Conservation (phyloP, 2,329 filamentous ascomycete species). For the Colletotrichum simmondsii region DNA sequence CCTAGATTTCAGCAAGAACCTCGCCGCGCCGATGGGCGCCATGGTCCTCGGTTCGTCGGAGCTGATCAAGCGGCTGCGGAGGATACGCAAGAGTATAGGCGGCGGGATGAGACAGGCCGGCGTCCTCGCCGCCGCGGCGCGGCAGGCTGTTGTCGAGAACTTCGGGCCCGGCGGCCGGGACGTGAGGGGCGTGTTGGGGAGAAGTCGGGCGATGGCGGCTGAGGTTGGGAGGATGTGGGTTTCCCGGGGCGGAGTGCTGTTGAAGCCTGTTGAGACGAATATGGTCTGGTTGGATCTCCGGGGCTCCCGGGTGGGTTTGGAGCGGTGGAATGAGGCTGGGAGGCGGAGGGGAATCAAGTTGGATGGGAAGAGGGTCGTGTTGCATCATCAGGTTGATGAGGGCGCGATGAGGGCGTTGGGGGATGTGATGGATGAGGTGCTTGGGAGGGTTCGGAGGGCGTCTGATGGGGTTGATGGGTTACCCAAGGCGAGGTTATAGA, state of each 20-base stretch:
- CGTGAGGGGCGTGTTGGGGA: constrained; percentile 51
- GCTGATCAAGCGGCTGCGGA: constrained; percentile 75
- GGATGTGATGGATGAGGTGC: constrained; percentile 5
- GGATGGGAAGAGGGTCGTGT: constrained; percentile 23
- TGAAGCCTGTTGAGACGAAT: constrained; percentile 78
- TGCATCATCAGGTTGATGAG: constrained; percentile 30
- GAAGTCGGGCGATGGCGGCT: constrained; percentile 67
- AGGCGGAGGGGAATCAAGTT: constrained; percentile 8
- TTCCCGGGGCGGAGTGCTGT: constrained; percentile 69
- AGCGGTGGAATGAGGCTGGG: constrained; percentile 19
- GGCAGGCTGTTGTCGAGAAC: constrained; percentile 82
- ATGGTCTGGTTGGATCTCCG: constrained; percentile 74
- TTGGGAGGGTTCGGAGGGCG: neutral
- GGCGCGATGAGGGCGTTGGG: constrained; percentile 9
- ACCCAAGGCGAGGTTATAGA: constrained; percentile 13
- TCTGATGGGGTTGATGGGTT: neutral
- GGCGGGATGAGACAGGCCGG: constrained; percentile 83
- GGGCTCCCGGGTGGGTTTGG: neutral
- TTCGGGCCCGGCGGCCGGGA: constrained; percentile 64
- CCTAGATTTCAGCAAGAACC: constrained; percentile 64
- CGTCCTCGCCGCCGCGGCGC: constrained; percentile 78
- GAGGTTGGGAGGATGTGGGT: constrained; percentile 72
- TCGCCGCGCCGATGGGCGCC: constrained; percentile 63
- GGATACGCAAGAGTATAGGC: constrained; percentile 83
- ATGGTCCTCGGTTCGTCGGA: constrained; percentile 56